Conservation (phyloP, 768 basidiomycete species). For the Boletus reticuloceps region DNA sequence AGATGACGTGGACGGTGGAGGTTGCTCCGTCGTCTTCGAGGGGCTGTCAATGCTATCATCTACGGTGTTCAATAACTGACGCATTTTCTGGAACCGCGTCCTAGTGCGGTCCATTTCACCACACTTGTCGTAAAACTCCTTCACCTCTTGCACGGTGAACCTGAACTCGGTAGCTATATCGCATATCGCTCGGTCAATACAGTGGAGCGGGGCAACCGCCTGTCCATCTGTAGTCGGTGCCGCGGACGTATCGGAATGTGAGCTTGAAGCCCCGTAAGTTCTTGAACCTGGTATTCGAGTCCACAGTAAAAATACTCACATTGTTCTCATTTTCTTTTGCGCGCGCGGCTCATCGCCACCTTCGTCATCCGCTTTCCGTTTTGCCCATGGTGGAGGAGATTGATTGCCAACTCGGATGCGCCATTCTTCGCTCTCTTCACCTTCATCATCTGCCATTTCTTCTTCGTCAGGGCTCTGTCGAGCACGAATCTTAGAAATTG, state of each 20-base stretch:
- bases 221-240: slow-evolving; percentile 3
- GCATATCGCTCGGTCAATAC: slow-evolving; percentile 61
- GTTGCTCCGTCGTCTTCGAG: no score
- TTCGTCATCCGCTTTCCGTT: slow-evolving; percentile 49
- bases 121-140: slow-evolving; percentile 72
- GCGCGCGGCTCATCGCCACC: slow-evolving; percentile 20
- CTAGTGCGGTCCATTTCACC: slow-evolving; percentile 70
- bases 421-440: slow-evolving; percentile 60
- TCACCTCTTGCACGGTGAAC: slow-evolving; percentile 75
- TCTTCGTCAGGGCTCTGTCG: slow-evolving; percentile 55
- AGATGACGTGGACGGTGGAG: no score
- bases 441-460: slow-evolving; percentile 59
- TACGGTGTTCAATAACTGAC: slow-evolving; percentile 39
- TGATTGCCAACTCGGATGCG: slow-evolving; percentile 58
- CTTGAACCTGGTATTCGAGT: neutral
- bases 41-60: slow-evolving; percentile 14
- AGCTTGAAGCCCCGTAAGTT: slow-evolving; percentile 1
- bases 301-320: slow-evolving; percentile 31
- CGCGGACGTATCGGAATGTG: neutral
- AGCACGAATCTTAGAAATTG: slow-evolving; percentile 19
- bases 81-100: slow-evolving; percentile 65
- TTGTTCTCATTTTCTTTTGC: slow-evolving; percentile 44
- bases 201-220: slow-evolving; percentile 41
- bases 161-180: slow-evolving; percentile 68
- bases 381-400: slow-evolving; percentile 68